Evolutionary conservation across 148 eudicot species (phyloP), one percentile per base, ranked within the genome.

Genomic region (Chenopodium suecicum): DNA sequence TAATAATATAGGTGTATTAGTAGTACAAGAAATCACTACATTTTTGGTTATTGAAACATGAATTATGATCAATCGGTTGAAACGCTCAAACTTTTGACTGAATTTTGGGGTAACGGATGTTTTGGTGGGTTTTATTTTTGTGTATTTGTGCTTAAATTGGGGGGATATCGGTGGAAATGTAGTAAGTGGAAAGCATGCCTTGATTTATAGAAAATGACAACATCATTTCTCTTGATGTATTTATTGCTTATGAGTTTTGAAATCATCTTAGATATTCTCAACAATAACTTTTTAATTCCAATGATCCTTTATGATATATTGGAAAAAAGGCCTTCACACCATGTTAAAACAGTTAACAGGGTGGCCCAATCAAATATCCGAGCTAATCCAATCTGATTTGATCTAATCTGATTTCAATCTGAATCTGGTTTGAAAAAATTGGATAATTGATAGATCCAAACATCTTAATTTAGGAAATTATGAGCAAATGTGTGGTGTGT

Each of bases 31-130:
- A 60, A 20, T 47, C 16, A 44, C 62, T 67, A 68, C 19, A 47
- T 70, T 54, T 72, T 64, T 80, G 75, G 76, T 69, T 82, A n/a
- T 44, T 81, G 75, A 54, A 75, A 32, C 12, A 67, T 83, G 4
- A 47, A 47, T 48, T 47, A 73, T 73, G 74, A 67, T 41, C 7
- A 37, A 37, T 73, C 82, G 66, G 79, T 68, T 74, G 82, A 83
- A 83, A 83, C 86, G 86, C 83, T 79, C 80, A 69, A 77, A 84
- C 2, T 75, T 14, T 80, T 84, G 86, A 84, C 86, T 84, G 41
- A 79, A 65, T 73, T 79, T 79, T 41, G 44, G 76, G 73, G 79
- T 83, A 83, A 79, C 82, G 75, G 79, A 68, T 83, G 47, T 12
- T 23, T 25, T 74, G 22, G n/a, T 58, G 27, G 4, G 66, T 54